These are phyloP conservation scores for Alternaria arborescens DNA, from an alignment of 2,329 filamentous ascomycete species.

Conservation along the genomic window DNA sequence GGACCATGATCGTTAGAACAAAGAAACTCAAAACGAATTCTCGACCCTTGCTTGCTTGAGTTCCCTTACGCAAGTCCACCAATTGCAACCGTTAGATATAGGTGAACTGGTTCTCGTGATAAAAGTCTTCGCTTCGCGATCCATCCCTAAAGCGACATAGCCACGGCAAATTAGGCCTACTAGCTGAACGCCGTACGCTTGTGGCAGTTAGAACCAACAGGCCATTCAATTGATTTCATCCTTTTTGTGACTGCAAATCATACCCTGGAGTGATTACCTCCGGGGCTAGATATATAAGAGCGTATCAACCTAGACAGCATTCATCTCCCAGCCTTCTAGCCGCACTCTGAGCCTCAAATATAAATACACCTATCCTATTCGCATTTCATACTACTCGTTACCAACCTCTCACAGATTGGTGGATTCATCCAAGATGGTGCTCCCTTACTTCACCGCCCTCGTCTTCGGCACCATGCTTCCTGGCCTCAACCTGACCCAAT, in stretches of 20 bases:
- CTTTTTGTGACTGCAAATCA: background rate
- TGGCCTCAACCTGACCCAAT: background rate
- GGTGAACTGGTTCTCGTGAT: background rate
- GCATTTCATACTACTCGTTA: background rate
- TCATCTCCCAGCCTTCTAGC: background rate
- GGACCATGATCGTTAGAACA: background rate
- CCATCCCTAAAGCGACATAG: conserved; percentile 3
- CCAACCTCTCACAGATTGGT: background rate
- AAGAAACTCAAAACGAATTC: background rate
- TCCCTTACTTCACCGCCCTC: conserved; percentile 3
- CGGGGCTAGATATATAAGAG: background rate
- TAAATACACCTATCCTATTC: background rate
- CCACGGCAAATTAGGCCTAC: background rate
- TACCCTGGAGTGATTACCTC: background rate
- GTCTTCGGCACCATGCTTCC: conserved; percentile 6
- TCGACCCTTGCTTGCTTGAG: background rate
- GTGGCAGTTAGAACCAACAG: conserved; percentile 2
- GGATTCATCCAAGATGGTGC: background rate
- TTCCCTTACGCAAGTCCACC: background rate
- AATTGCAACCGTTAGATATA: background rate
- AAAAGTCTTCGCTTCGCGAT: background rate
- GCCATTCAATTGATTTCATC: background rate
- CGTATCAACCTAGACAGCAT: background rate
- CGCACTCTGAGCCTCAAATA: background rate
- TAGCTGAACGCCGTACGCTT: background rate